Percentiles rank a stretch among this genome's conserved stretches.
These are phyloP conservation scores for Pisolithus tinctorius DNA, from an alignment of 768 basidiomycete species.

Conservation along the genomic window DNA sequence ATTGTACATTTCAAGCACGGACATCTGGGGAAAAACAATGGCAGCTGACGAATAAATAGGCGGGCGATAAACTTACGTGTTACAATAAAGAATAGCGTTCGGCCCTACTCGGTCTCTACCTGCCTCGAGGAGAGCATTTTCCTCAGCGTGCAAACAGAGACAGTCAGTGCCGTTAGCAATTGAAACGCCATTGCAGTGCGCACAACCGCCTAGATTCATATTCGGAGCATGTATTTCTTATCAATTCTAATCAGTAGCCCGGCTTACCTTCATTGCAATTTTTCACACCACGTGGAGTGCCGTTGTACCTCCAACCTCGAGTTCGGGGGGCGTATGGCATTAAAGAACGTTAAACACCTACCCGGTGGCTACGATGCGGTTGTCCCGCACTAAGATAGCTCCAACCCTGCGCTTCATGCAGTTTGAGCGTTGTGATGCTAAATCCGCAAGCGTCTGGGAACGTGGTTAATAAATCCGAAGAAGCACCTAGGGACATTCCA, in stretches of 20 bases:
- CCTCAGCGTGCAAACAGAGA: constrained; percentile 94
- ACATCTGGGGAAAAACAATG: constrained; percentile 51
- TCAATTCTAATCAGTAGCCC: not conserved
- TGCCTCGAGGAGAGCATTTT: constrained; percentile 93
- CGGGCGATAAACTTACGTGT: constrained; percentile 63
- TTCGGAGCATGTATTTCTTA: constrained; percentile 10
- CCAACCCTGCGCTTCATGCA: constrained; percentile 98
- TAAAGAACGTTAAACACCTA: constrained; percentile 25
- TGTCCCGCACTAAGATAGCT: constrained; percentile 83
- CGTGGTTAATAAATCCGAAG: constrained; percentile 4
- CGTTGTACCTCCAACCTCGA: constrained; percentile 70
- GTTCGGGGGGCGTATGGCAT: not conserved
- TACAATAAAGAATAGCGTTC: constrained; percentile 90
- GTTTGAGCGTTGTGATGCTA: constrained; percentile 86
- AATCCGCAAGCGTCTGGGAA: constrained; percentile 73
- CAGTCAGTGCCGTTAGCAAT: constrained; percentile 60
- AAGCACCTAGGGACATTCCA: constrained; percentile 10
- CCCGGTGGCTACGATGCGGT: constrained; percentile 77
- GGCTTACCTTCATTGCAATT: constrained; percentile 61
- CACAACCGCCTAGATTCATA: constrained; percentile 76
- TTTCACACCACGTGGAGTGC: constrained; percentile 81
- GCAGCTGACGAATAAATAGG: not conserved
- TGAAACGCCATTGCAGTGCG: constrained; percentile 60
- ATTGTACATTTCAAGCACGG: constrained; percentile 95
- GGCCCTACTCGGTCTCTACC: constrained; percentile 84